Base-by-base conservation (phyloP, 352 stramenopile genomes). In the Pythium angustatum region DNA sequence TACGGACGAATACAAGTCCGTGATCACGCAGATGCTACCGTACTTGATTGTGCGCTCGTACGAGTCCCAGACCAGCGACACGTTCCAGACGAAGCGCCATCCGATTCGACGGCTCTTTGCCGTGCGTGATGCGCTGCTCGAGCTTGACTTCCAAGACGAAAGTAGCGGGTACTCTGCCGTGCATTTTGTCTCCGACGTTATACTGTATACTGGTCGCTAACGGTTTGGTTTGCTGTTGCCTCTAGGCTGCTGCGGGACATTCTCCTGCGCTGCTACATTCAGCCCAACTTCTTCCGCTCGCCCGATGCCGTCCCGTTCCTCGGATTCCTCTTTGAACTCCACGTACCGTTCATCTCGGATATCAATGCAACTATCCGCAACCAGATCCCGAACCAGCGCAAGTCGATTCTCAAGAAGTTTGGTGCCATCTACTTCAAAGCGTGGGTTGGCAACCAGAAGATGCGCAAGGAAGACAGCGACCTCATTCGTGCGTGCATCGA, bases 351-450 rank as follows among this genome's bases (percentile, higher is more conserved):
- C 64, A 79, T 94, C 27, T 59, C 73, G 27, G 86, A 95, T 57
- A 95, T 97, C 52, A 93, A 96, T 60, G 80, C 87, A 36, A 96
- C 88, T 7, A 94, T 97, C 40, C 78, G 83, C 21, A 95, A 95
- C 62, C 87, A 94, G 62, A 87, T 95, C 34, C 87, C 85, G 14
- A 85, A 88, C 57, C 87, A 95, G 59, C 80, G 85, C 34, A 87
- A 87, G 43, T 91, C 87, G 30, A 91, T 95, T 43, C 66, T 95
- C 24, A 81, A 83, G 50, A 93, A 92, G 52, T 92, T 71, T 65
- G 73, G 73, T 15, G 56, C 63, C 26, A 91, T 95, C 43, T 95
- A 95, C 72, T 93, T 92, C 51, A 91, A 93, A 71, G 85, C 83
- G 12, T 92, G 83, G 83, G 78, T 89, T n/a, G 76, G 70, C 12